Evolutionary conservation across 352 stramenopile genomes (phyloP), one percentile per base, ranked within the genome.

Genomic region (Globisporangium rhizosaccharum): DNA sequence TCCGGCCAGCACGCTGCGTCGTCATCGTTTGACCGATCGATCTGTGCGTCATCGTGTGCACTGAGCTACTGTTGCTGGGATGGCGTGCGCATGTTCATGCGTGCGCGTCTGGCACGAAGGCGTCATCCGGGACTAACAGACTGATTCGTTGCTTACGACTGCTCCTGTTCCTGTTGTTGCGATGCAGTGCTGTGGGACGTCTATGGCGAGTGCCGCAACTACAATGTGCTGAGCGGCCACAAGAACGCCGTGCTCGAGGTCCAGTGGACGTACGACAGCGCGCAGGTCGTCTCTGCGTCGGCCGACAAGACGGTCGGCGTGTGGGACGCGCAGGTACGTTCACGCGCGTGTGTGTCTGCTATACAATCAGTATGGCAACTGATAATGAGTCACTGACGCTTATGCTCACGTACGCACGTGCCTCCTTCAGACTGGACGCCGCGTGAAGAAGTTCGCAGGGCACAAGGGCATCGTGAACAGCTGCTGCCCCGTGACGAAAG

Each of bases 171-270:
- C 2, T 63, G n/a, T 48, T 28, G 51, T 20, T 55, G 42, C n/a
- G n/a, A 30, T 49, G 18, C 39, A 87, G 75, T 97, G 44, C 65
- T 98, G 14, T 98, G 91, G 91, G 85, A 97, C 61, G 85, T 94
- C 45, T 87, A 90, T 37, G 85, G 85, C 6, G 88, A 96, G 39
- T 98, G 90, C 68, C 71, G 75, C 48, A 99, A 98, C 65, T 97
- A 97, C 64, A 96, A 88, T 63, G 76, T 97, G n/a, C 70, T 98
- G 18, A 75, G 47, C 10, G 96, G 94, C 23, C 96, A 99, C 72
- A 98, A 98, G 75, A 99, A 98, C 72, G 94, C 95, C 7, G 86
- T 98, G 30, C 59, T 98, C 26, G 88, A 98, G 69, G 72, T 97
- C 12, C 78, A 94, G 54, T 99, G 92, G 86, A 94, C 82, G 10